These are phyloP conservation scores for Heterobasidion parviporum DNA, from an alignment of 1,284 basidiomycete genomes.

Conservation along the genomic window DNA sequence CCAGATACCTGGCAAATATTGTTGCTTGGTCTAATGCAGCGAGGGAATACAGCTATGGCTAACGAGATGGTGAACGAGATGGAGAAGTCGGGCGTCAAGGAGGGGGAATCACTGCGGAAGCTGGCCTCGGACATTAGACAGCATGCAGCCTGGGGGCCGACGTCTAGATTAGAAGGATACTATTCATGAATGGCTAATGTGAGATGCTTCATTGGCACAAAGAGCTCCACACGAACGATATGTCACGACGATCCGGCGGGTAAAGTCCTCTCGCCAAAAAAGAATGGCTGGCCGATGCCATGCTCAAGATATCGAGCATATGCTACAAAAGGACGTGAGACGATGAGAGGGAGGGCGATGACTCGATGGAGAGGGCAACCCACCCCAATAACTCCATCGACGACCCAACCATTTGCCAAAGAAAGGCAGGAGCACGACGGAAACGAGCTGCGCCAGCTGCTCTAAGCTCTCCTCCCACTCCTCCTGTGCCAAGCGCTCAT, in stretches of 20 bases:
- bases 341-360: neutral
- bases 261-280: slow-evolving; percentile 35
- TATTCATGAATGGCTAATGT: neutral
- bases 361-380: slow-evolving; percentile 22
- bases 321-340: slow-evolving; percentile 32
- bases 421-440: slow-evolving; percentile 77
- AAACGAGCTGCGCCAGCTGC: slow-evolving; percentile 76
- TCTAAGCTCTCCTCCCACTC: slow-evolving; percentile 90
- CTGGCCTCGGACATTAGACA: slow-evolving; percentile 30
- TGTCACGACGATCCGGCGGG: slow-evolving; percentile 2
- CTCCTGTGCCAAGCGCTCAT: slow-evolving; percentile 70
- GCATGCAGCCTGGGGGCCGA: slow-evolving; percentile 18
- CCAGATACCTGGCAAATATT: slow-evolving; percentile 72
- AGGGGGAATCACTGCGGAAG: slow-evolving; percentile 28
- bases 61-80: slow-evolving; percentile 55
- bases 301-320: slow-evolving; percentile 65
- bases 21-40: slow-evolving; percentile 48
- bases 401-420: slow-evolving; percentile 86
- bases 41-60: slow-evolving; percentile 50
- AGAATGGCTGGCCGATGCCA: slow-evolving; percentile 62
- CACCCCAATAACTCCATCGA: slow-evolving; percentile 80
- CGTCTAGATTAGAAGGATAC: slow-evolving; percentile 5
- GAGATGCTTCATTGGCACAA: neutral
- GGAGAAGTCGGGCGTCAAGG: slow-evolving; percentile 28
- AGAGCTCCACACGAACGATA: neutral